These are phyloP conservation scores for Penicillium sclerotiorum DNA, from an alignment of 2,329 filamentous ascomycete genomes.

Conservation along the genomic window DNA sequence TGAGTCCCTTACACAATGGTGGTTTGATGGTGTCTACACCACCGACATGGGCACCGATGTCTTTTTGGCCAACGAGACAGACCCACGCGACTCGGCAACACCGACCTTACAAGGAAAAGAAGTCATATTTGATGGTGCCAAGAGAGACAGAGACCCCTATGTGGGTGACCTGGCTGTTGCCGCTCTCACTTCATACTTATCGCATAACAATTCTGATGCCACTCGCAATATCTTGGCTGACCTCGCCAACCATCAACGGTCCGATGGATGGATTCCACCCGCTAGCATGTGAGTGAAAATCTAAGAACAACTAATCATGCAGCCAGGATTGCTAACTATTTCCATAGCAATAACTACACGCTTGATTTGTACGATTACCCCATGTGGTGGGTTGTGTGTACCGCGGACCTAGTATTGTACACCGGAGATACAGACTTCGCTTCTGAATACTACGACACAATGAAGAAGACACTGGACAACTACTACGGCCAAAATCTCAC, in stretches of 20 bases:
- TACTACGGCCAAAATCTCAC: constrained; percentile 53
- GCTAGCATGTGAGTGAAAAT: constrained; percentile 46
- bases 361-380: constrained; percentile 57
- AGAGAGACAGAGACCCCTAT: constrained; percentile 58
- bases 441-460: constrained; percentile 44
- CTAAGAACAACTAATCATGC: not conserved
- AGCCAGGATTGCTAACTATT: not conserved
- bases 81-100: constrained; percentile 51
- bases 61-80: constrained; percentile 53
- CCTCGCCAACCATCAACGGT: constrained; percentile 52
- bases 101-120: constrained; percentile 49
- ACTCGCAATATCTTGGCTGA: constrained; percentile 54
- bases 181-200: constrained; percentile 53
- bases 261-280: constrained; percentile 58
- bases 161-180: constrained; percentile 56
- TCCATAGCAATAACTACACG: constrained; percentile 43
- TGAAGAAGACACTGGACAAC: constrained; percentile 47
- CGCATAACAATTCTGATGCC: constrained; percentile 47
- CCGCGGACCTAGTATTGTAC: constrained; percentile 54
- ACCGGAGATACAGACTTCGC: constrained; percentile 51
- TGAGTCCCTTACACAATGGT: constrained; percentile 53
- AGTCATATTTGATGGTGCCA: constrained; percentile 55
- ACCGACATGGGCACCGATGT: constrained; percentile 53
- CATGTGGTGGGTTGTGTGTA: constrained; percentile 56
- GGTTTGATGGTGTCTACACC: constrained; percentile 58